Percentiles rank a stretch among this genome's conserved stretches.
Conservation (phyloP, 495 filamentous ascomycete species). For the Hamigera avellanea region DNA sequence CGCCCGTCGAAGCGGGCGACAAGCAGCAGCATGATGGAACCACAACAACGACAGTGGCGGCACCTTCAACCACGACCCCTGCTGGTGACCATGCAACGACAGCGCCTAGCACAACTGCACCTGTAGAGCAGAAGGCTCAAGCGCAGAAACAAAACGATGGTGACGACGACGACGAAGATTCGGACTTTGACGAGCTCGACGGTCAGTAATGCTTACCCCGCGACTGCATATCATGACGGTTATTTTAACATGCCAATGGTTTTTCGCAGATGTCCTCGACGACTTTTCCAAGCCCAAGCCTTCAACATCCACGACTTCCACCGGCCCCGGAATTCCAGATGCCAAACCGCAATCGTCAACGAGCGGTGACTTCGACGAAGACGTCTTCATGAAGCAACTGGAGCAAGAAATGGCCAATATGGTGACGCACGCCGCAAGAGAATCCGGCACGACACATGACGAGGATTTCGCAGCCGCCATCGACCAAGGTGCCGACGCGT, state of each 20-base stretch:
- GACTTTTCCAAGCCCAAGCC: conserved; percentile 56
- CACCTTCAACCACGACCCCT: neutral
- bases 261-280: conserved; percentile 67
- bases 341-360: conserved; percentile 6
- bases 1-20: neutral
- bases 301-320: conserved; percentile 8
- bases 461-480: conserved; percentile 17
- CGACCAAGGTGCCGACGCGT: conserved; percentile 35
- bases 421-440: conserved; percentile 34
- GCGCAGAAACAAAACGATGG: conserved; percentile 7
- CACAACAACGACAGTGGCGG: neutral
- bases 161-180: conserved; percentile 29
- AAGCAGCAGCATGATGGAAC: neutral
- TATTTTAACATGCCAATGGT: neutral
- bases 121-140: neutral
- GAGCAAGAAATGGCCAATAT: conserved; percentile 80
- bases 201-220: conserved; percentile 38
- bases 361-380: conserved; percentile 34
- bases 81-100: neutral
- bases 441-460: conserved; percentile 13
- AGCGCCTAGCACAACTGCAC: neutral
- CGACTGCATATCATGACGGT: too few species aligned
- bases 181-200: conserved; percentile 83
- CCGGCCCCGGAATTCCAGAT: conserved; percentile 23
- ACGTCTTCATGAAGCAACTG: conserved; percentile 65